Conservation (phyloP, 495 filamentous ascomycete species). For the Penicillium fimorum region DNA sequence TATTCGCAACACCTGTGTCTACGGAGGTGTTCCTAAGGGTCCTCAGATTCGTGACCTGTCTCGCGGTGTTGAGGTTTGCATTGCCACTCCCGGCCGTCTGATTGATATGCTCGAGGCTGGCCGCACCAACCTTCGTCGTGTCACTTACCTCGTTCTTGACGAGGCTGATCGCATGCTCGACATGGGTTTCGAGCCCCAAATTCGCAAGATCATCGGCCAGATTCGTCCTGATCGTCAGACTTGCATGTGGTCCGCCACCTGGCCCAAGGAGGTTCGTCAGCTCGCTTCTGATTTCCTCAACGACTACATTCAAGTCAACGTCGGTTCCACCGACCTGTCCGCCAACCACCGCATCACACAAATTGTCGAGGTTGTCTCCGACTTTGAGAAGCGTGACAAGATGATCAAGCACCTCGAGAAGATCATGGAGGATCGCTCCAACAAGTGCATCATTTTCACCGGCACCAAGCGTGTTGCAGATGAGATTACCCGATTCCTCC, state of each 20-base stretch:
- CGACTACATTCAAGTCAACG: conserved; percentile 98
- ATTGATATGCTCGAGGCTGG: conserved; percentile 98
- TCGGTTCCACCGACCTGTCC: conserved; percentile 93
- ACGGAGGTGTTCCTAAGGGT: conserved; percentile 97
- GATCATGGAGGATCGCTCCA: conserved; percentile 92
- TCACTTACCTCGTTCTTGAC: conserved; percentile 96
- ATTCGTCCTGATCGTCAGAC: conserved; percentile 98
- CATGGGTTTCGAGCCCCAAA: conserved; percentile 99
- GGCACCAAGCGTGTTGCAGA: conserved; percentile 98
- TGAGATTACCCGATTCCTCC: conserved; percentile 97
- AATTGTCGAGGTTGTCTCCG: conserved; percentile 91
- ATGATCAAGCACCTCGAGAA: conserved; percentile 98
- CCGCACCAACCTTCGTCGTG: conserved; percentile 96
- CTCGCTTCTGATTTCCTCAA: conserved; percentile 92
- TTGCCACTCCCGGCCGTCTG: conserved; percentile 93
- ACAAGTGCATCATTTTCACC: conserved; percentile 94
- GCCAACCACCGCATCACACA: conserved; percentile 99
- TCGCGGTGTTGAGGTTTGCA: conserved; percentile 94
- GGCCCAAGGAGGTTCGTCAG: conserved; percentile 98
- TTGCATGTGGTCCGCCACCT: conserved; percentile 99
- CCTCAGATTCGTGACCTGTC: conserved; percentile 92
- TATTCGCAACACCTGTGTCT: conserved; percentile 98
- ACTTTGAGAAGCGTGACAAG: conserved; percentile 95
- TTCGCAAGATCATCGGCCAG: conserved; percentile 95
- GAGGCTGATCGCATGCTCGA: conserved; percentile 99